Conservation (phyloP, 2,329 filamentous ascomycete genomes). For the Sphaerulina vaccinii region DNA sequence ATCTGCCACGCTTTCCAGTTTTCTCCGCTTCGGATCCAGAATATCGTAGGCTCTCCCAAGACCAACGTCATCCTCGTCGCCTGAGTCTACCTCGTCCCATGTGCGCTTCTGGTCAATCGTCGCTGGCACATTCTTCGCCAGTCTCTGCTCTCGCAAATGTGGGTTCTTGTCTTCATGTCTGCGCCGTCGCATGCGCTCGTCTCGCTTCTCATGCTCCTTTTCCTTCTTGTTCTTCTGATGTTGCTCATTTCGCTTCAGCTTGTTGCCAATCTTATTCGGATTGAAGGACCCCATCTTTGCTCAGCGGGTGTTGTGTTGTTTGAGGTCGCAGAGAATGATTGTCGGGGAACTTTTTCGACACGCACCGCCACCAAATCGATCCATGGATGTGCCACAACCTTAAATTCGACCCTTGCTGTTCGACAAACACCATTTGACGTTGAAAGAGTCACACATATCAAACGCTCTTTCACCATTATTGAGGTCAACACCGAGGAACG, state of each 20-base stretch:
- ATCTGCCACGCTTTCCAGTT: slow-evolving; percentile 36
- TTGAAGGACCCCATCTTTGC: slow-evolving; percentile 33
- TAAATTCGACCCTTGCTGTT: no score
- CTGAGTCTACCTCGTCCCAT: slow-evolving; percentile 64
- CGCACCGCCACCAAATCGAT: no score
- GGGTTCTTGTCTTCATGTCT: slow-evolving; percentile 85
- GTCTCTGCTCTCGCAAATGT: slow-evolving; percentile 67
- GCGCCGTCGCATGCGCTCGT: slow-evolving; percentile 73
- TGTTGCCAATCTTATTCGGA: slow-evolving; percentile 46
- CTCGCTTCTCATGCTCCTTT: slow-evolving; percentile 70
- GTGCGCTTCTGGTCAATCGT: slow-evolving; percentile 86
- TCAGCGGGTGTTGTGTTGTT: neutral
- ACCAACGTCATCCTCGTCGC: slow-evolving; percentile 40
- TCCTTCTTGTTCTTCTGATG: slow-evolving; percentile 78
- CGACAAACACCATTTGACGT: no score
- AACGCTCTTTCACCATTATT: slow-evolving; percentile 2
- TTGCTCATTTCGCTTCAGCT: slow-evolving; percentile 73
- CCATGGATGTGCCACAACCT: no score
- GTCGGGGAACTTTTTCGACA: no score
- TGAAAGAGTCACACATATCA: neutral
- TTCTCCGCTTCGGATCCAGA: slow-evolving; percentile 47
- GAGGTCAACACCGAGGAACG: neutral
- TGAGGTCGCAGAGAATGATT: neutral
- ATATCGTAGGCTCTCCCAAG: slow-evolving; percentile 48
- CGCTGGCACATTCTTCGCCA: slow-evolving; percentile 73